A percentile compares a stretch with the other conserved stretches of the same genome.
Conservation (phyloP, 192 early-diverging fungal species). For the Backusella tuberculispora region DNA sequence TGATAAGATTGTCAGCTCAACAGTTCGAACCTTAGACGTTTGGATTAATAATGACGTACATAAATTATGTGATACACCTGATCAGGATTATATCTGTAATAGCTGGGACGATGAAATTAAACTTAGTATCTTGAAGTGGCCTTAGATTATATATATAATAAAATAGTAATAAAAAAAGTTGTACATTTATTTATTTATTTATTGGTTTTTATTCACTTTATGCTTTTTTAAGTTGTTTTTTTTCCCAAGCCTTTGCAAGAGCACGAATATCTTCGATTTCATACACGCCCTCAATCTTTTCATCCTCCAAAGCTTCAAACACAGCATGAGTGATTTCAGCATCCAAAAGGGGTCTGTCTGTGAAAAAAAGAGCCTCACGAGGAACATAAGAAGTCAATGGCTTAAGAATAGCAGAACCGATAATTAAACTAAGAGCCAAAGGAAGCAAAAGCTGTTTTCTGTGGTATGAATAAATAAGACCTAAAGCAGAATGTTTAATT, state of each 20-base stretch:
- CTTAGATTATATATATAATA: constrained; percentile 29
- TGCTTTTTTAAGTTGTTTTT: not conserved
- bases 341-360: constrained; percentile 30
- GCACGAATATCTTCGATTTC: constrained; percentile 24
- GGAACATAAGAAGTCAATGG: constrained; percentile 30
- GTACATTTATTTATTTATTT: not conserved
- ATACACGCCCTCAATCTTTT: constrained; percentile 16
- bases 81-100: constrained; percentile 31
- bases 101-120: constrained; percentile 45
- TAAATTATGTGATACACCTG: constrained; percentile 27
- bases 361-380: not conserved
- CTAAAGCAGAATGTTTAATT: not conserved
- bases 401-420: constrained; percentile 19
- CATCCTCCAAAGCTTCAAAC: constrained; percentile 23
- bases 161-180: constrained; percentile 15
- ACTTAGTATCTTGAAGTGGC: constrained; percentile 37
- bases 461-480: constrained; percentile 31
- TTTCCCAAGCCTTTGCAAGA: constrained; percentile 26
- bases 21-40: constrained; percentile 19
- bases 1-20: constrained; percentile 29
- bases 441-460: constrained; percentile 27
- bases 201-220: not conserved
- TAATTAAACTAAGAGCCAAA: constrained; percentile 21
- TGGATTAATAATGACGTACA: constrained; percentile 35
- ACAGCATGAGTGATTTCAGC: constrained; percentile 22